phyloP scores from a whole-genome alignment of 768 basidiomycete genomes.

The Russula griseocarnosa region DNA sequence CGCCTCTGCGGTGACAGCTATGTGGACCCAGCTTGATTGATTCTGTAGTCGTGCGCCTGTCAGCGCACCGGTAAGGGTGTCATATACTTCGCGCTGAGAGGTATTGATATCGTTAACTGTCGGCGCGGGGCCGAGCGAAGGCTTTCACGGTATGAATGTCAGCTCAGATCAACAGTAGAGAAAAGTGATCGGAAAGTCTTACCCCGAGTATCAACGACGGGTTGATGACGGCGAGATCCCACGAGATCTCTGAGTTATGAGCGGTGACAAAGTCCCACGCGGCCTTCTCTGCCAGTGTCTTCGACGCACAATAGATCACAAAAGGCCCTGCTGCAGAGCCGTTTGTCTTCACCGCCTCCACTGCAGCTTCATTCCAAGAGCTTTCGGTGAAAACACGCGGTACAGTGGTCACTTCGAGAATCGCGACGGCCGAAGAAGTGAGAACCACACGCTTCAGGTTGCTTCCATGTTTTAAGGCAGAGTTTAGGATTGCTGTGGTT shows the following conservation, averaged over 20 bases:
- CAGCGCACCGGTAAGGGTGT: slow-evolving; percentile 11
- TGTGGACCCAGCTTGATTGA: slow-evolving; percentile 15
- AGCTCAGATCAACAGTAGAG: neutral
- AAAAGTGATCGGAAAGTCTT: neutral
- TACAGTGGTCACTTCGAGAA: slow-evolving; percentile 33
- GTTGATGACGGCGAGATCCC: slow-evolving; percentile 52
- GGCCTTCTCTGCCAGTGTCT: slow-evolving; percentile 57
- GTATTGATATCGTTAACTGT: slow-evolving; percentile 21
- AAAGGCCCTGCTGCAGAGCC: slow-evolving; percentile 42
- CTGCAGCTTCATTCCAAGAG: slow-evolving; percentile 54
- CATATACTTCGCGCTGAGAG: slow-evolving; percentile 19
- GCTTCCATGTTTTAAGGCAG: slow-evolving; percentile 52
- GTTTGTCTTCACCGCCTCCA: slow-evolving; percentile 45
- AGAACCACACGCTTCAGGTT: slow-evolving; percentile 58
- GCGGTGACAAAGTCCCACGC: slow-evolving; percentile 50
- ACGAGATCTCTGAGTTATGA: slow-evolving; percentile 42
- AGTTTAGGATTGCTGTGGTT: slow-evolving; percentile 58
- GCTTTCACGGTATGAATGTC: slow-evolving; percentile 24
- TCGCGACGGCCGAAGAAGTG: slow-evolving; percentile 53
- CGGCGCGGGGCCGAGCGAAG: slow-evolving; percentile 31
- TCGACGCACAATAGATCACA: slow-evolving; percentile 54
- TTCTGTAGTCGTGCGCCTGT: neutral
- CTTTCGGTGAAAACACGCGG: slow-evolving; percentile 28
- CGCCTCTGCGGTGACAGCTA: slow-evolving; percentile 9
- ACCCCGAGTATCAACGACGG: slow-evolving; percentile 41